These are phyloP conservation scores for Lupinus albus DNA, from an alignment of 306 rosid genomes.

Conservation along the genomic window DNA sequence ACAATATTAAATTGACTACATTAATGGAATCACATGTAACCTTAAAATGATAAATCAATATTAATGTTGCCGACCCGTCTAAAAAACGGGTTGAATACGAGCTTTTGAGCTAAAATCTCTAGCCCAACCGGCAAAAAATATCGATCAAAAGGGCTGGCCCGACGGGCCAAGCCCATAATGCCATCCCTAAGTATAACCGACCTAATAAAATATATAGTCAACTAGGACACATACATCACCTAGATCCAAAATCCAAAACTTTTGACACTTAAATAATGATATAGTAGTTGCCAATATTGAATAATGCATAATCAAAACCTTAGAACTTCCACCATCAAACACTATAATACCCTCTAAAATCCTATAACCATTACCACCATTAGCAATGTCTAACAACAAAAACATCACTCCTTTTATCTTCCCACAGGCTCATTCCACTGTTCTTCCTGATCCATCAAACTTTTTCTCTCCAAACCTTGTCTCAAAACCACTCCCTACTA, in stretches of 20 bases:
- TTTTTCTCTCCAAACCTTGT: slow-evolving; percentile 68
- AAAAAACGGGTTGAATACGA: too few relatives aligned
- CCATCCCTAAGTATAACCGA: too few relatives aligned
- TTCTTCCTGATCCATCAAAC: slow-evolving; percentile 85
- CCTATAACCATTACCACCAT: slow-evolving; percentile 10
- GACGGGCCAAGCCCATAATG: too few relatives aligned
- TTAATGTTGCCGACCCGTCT: too few relatives aligned
- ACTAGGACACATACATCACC: slow-evolving; percentile 4
- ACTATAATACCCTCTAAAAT: not conserved
- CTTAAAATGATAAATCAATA: too few relatives aligned
- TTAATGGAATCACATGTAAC: too few relatives aligned
- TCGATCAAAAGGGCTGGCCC: too few relatives aligned
- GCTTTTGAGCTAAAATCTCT: too few relatives aligned
- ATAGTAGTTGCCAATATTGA: slow-evolving; percentile 19
- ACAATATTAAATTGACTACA: too few relatives aligned
- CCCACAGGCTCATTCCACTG: slow-evolving; percentile 63
- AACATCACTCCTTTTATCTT: slow-evolving; percentile 54
- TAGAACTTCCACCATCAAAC: not conserved
- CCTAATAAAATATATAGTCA: slow-evolving; percentile 14
- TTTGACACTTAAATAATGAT: not conserved
- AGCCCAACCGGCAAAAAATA: too few relatives aligned
- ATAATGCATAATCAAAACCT: not conserved
- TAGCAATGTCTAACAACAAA: slow-evolving; percentile 10
- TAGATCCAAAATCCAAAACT: not conserved
- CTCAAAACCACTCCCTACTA: slow-evolving; percentile 75